Conservation (phyloP, 768 basidiomycete genomes). For the Harrya chromipes region DNA sequence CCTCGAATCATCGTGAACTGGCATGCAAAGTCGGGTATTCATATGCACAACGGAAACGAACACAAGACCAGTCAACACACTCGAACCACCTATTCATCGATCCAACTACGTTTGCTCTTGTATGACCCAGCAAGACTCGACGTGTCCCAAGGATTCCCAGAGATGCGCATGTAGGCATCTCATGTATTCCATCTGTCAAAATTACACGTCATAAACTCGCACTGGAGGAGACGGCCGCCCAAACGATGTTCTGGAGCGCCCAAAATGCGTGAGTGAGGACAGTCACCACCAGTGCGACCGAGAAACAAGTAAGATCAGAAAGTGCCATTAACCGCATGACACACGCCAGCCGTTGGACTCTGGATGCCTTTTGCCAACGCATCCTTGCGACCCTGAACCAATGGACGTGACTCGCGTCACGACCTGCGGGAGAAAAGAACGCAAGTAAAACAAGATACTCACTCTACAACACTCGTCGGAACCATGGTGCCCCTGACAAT, state of each 20-base stretch:
- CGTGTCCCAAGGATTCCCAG: not conserved
- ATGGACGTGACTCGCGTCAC: conserved; percentile 8
- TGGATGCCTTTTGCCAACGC: conserved; percentile 10
- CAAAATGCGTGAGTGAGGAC: conserved; percentile 19
- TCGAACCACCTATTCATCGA: not conserved
- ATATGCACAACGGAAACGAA: not conserved
- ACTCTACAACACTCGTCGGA: conserved; percentile 20
- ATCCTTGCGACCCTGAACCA: conserved; percentile 12
- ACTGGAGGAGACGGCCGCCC: conserved; percentile 26
- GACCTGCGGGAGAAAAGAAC: not conserved
- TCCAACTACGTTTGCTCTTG: not conserved
- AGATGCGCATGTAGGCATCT: conserved; percentile 1
- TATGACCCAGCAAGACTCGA: conserved; percentile 4
- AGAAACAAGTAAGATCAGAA: conserved; percentile 17
- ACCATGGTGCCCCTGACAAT: conserved; percentile 22
- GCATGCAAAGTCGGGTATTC: not conserved
- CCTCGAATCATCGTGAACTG: not conserved
- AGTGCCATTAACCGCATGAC: conserved; percentile 7
- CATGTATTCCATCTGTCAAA: conserved; percentile 1
- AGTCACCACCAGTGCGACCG: conserved; percentile 11
- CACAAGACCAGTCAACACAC: not conserved
- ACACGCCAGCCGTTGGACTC: conserved; percentile 3
- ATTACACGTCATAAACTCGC: conserved; percentile 4
- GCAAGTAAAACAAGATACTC: conserved; percentile 9
- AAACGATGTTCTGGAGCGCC: conserved; percentile 20